phyloP scores from a whole-genome alignment of 306 rosid species.

The Dryas drummondii region DNA sequence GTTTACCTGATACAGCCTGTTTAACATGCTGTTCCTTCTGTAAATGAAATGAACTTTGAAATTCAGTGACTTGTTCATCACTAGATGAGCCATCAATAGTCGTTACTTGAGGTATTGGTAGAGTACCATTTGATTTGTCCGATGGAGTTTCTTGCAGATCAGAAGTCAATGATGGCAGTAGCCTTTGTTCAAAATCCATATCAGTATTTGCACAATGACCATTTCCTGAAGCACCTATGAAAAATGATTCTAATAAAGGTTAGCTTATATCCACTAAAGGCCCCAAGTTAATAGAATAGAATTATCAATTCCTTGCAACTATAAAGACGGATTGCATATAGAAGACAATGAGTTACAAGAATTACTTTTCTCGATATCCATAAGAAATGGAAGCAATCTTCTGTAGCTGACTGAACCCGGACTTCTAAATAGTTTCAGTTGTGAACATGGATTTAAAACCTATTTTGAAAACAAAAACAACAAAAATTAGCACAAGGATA shows the following conservation, averaged over 20 bases:
- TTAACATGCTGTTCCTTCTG: slow-evolving; percentile 34
- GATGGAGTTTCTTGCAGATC: slow-evolving; percentile 10
- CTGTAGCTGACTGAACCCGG: slow-evolving; percentile 55
- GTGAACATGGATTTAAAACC: slow-evolving; percentile 50
- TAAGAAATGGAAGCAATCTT: slow-evolving; percentile 67
- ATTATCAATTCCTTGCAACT: background rate
- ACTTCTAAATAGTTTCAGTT: slow-evolving; percentile 41
- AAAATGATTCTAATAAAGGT: slow-evolving; percentile 13
- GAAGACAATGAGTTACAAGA: slow-evolving; percentile 33
- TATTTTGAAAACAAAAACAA: slow-evolving; percentile 24
- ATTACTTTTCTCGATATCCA: slow-evolving; percentile 33
- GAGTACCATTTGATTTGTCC: slow-evolving; percentile 32
- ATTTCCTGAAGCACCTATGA: slow-evolving; percentile 40
- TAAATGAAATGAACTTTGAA: slow-evolving; percentile 21
- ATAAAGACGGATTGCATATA: background rate
- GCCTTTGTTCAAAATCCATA: slow-evolving; percentile 33
- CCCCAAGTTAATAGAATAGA: slow-evolving; percentile 16
- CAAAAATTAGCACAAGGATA: slow-evolving; percentile 7
- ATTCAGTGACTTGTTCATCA: slow-evolving; percentile 15
- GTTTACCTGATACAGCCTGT: slow-evolving; percentile 29
- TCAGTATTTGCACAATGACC: slow-evolving; percentile 22
- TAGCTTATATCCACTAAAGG: slow-evolving; percentile 1
- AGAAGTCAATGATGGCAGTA: slow-evolving; percentile 24
- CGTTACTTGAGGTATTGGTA: slow-evolving; percentile 17
- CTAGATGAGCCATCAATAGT: slow-evolving; percentile 19